Conservation (phyloP, 495 filamentous ascomycete species). For the Venustampulla echinocandica region DNA sequence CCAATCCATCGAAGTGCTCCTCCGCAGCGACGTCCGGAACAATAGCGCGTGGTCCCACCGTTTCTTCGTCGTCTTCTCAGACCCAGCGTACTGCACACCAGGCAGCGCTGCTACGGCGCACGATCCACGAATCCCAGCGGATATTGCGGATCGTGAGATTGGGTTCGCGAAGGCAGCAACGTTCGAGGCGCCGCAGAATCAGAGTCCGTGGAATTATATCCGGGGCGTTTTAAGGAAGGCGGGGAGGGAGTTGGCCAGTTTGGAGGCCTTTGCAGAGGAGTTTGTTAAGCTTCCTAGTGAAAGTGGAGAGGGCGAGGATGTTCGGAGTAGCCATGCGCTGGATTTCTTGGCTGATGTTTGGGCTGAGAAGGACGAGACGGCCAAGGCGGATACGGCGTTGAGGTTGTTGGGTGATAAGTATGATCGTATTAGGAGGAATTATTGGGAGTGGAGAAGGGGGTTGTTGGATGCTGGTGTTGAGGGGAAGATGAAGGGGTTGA, state of each 20-base stretch:
- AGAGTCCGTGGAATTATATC: slow-evolving; percentile 87
- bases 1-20: slow-evolving; percentile 55
- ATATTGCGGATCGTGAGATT: slow-evolving; percentile 66
- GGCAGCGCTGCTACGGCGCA: slow-evolving; percentile 35
- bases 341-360: slow-evolving; percentile 82
- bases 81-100: slow-evolving; percentile 42
- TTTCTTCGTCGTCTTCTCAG: slow-evolving; percentile 79
- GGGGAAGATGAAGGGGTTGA: too few species aligned
- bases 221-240: slow-evolving; percentile 63
- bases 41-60: slow-evolving; percentile 97
- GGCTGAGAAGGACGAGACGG: slow-evolving; percentile 48
- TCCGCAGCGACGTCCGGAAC: slow-evolving; percentile 76
- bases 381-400: slow-evolving; percentile 55
- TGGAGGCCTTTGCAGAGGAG: slow-evolving; percentile 54
- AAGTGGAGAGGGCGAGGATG: slow-evolving; percentile 37
- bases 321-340: slow-evolving; percentile 77
- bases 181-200: slow-evolving; percentile 78
- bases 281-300: slow-evolving; percentile 48
- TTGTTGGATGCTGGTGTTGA: too few species aligned
- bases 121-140: slow-evolving; percentile 44
- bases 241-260: slow-evolving; percentile 43
- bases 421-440: slow-evolving; percentile 83
- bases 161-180: slow-evolving; percentile 63
- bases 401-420: slow-evolving; percentile 71
- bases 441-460: slow-evolving; percentile 75